A percentile compares a stretch with the other conserved stretches of the same genome.
Conservation (phyloP, 2,329 filamentous ascomycete genomes). For the Monilinia fructigena region DNA sequence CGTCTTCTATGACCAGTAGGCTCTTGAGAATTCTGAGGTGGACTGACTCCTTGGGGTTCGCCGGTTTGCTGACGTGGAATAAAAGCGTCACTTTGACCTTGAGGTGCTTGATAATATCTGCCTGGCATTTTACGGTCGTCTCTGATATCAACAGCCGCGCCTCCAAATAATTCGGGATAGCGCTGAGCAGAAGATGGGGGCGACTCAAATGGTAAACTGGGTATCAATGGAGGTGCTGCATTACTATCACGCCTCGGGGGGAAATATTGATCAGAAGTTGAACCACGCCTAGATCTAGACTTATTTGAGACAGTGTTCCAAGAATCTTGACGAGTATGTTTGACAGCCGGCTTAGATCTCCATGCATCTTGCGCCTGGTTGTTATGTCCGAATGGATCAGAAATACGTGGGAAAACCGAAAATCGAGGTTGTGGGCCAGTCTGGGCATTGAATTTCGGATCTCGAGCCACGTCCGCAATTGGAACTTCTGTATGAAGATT, state of each 20-base stretch:
- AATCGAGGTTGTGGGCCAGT: neutral
- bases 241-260: neutral
- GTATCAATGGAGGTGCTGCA: conserved; percentile 16
- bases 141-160: conserved; percentile 31
- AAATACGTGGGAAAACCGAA: conserved; percentile 10
- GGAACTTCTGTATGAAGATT: neutral
- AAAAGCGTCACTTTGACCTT: conserved; percentile 39
- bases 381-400: conserved; percentile 2
- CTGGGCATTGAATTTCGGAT: neutral
- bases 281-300: conserved; percentile 7
- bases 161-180: conserved; percentile 50
- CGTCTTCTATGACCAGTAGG: conserved; percentile 23
- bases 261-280: conserved; percentile 4
- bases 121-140: conserved; percentile 33
- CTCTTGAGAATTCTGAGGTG: conserved; percentile 24
- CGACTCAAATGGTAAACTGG: conserved; percentile 40
- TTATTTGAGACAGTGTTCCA: neutral
- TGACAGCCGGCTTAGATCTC: neutral
- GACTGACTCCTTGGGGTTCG: conserved; percentile 43
- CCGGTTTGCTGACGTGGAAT: conserved; percentile 44
- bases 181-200: conserved; percentile 53
- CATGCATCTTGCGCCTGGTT: neutral
- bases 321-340: conserved; percentile 2
- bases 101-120: conserved; percentile 36
- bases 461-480: neutral